Conservation (phyloP, 208 protist species). For the Trypanosoma lewisi region DNA sequence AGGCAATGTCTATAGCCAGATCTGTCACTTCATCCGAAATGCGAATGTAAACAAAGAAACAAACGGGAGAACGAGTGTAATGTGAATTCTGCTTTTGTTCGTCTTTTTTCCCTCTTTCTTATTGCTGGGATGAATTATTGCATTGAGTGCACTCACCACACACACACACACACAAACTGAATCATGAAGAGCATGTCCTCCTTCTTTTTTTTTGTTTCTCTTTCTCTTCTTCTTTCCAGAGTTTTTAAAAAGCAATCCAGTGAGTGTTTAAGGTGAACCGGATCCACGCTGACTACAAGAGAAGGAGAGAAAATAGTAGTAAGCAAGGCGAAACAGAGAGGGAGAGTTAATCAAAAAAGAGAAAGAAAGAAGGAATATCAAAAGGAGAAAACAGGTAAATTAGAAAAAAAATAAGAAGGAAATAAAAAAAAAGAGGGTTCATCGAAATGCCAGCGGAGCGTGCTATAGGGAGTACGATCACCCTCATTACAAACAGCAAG, state of each 20-base stretch:
- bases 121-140: no score
- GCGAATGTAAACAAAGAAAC: slow-evolving; percentile 10
- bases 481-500: slow-evolving; percentile 84
- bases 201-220: no score
- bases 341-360: slow-evolving; percentile 1
- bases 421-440: slow-evolving; percentile 7
- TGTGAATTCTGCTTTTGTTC: no score
- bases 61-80: neutral
- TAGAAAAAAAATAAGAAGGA: slow-evolving; percentile 7
- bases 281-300: neutral
- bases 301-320: neutral
- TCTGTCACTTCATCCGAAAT: slow-evolving; percentile 32
- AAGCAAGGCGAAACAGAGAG: neutral
- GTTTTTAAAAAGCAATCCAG: no score
- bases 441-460: slow-evolving; percentile 27
- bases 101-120: no score
- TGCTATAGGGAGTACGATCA: slow-evolving; percentile 64
- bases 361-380: neutral
- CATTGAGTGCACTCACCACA: no score
- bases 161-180: no score
- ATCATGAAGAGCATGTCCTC: no score
- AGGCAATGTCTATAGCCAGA: slow-evolving; percentile 55
- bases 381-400: slow-evolving; percentile 4
- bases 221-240: no score
- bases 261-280: no score